Conservation (phyloP, 768 basidiomycete species). For the Exidia glandulosa region DNA sequence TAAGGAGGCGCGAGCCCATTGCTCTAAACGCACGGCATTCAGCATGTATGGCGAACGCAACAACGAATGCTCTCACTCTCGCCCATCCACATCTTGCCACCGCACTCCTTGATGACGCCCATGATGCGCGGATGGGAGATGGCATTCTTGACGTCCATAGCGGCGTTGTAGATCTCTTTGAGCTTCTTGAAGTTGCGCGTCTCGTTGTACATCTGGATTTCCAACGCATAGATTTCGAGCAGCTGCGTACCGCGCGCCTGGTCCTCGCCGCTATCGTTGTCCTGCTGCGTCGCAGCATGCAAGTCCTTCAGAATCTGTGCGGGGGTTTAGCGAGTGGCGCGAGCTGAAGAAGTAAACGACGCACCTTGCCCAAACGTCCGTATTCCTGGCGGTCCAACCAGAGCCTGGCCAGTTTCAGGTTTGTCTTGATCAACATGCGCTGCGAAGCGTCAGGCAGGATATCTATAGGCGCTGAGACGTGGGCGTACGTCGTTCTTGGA, state of each 20-base stretch:
- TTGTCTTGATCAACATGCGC: conserved; percentile 91
- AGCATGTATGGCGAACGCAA: neutral
- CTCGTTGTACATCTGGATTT: conserved; percentile 99
- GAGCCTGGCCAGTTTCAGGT: conserved; percentile 91
- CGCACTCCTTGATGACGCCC: conserved; percentile 98
- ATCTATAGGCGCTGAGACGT: neutral
- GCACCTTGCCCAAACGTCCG: conserved; percentile 65
- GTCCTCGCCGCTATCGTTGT: conserved; percentile 71
- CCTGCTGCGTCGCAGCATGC: conserved; percentile 50
- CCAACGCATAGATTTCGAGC: conserved; percentile 93
- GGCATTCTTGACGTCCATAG: conserved; percentile 83
- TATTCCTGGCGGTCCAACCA: conserved; percentile 97
- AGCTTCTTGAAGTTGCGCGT: conserved; percentile 92
- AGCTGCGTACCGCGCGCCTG: conserved; percentile 84
- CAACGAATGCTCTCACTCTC: conserved; percentile 52
- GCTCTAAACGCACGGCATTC: conserved; percentile 41
- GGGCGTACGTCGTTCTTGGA: conserved; percentile 84
- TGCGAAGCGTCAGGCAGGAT: conserved; percentile 19
- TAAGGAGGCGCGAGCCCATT: conserved; percentile 94
- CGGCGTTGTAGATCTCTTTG: conserved; percentile 98
- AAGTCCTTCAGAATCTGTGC: conserved; percentile 66
- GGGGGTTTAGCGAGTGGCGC: neutral
- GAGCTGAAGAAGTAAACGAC: conserved; percentile 5
- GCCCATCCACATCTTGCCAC: conserved; percentile 99
- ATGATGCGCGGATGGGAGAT: conserved; percentile 98